These are phyloP conservation scores for Chlorella sp. DNA, from an alignment of 139 green algal species.

Conservation along the genomic window DNA sequence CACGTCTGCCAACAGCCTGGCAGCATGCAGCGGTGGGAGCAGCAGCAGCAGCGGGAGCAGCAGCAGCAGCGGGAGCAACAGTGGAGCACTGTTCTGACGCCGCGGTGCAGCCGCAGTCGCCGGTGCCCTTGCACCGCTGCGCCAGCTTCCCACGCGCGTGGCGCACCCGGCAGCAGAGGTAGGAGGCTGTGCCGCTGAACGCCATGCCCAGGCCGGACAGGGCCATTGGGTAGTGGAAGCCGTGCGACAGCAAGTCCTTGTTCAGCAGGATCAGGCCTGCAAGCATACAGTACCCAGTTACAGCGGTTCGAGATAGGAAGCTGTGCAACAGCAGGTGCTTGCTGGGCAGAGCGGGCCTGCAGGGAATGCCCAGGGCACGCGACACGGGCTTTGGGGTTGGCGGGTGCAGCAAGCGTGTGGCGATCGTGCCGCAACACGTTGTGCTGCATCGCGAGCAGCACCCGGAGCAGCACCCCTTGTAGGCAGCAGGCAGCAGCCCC, in stretches of 20 bases:
- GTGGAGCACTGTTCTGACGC: no score
- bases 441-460: no score
- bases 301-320: no score
- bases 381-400: no score
- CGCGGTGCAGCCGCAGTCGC: neutral
- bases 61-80: neutral
- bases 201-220: conserved; percentile 80
- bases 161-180: conserved; percentile 60
- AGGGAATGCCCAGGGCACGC: no score
- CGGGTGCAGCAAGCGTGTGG: no score
- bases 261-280: conserved; percentile 81
- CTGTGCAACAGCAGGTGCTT: no score
- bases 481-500: no score
- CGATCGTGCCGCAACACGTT: no score
- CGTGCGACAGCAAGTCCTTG: conserved; percentile 82
- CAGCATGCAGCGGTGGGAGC: neutral
- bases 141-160: neutral
- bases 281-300: neutral
- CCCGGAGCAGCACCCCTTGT: no score
- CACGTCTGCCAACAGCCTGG: neutral
- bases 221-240: conserved; percentile 84
- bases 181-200: conserved; percentile 63
- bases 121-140: neutral
- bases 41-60: neutral
- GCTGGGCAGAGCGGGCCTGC: no score